phyloP scores from a whole-genome alignment of 2,329 filamentous ascomycete genomes.

The Curvularia eragrostidis region DNA sequence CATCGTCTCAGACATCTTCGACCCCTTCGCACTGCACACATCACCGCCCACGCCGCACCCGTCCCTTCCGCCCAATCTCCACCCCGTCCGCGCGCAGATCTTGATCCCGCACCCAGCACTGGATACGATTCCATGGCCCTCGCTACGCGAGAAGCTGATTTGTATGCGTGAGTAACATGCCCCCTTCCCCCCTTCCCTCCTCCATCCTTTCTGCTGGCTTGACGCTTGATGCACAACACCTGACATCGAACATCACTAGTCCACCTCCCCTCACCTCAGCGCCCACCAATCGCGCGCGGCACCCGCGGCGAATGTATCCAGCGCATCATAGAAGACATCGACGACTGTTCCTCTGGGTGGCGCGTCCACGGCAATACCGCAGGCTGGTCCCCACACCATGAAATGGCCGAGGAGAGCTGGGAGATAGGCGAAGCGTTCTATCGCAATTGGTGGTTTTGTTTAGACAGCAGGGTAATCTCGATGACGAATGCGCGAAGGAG shows the following conservation, averaged over 20 bases:
- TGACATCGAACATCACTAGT: neutral
- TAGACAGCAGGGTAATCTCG: neutral
- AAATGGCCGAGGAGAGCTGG: neutral
- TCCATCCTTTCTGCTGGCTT: neutral
- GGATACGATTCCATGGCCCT: slow-evolving; percentile 1
- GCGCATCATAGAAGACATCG: neutral
- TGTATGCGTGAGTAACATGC: neutral
- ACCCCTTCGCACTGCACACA: neutral
- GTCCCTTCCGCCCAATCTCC: neutral
- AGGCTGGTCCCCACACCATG: neutral
- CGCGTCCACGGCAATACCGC: neutral
- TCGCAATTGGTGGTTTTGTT: neutral
- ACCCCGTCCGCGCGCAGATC: neutral
- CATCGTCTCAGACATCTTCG: neutral
- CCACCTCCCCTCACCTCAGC: neutral
- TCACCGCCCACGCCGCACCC: neutral
- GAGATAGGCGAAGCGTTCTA: neutral
- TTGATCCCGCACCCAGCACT: slow-evolving; percentile 1
- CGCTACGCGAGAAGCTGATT: slow-evolving; percentile 3
- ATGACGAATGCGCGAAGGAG: neutral
- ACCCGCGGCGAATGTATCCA: neutral
- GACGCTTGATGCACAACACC: neutral
- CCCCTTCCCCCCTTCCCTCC: neutral
- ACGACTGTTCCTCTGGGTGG: neutral
- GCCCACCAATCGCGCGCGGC: neutral